These are phyloP conservation scores for Penicillium vulpinum DNA, from an alignment of 2,329 filamentous ascomycete genomes.

Conservation along the genomic window DNA sequence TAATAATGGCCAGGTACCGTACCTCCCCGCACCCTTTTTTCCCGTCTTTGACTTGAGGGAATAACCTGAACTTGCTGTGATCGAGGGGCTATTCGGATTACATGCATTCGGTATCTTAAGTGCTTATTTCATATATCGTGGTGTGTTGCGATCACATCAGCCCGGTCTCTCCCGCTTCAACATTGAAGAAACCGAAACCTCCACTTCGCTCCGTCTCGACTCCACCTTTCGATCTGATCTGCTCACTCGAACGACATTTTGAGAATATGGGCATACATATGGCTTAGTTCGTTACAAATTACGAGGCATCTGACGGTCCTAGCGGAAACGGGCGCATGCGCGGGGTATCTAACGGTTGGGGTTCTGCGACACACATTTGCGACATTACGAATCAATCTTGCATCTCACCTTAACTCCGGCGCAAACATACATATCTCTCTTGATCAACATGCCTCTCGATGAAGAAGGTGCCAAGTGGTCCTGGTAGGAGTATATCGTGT, in stretches of 20 bases:
- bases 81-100: neutral
- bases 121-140: neutral
- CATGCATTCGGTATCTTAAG: neutral
- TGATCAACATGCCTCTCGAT: slow-evolving; percentile 43
- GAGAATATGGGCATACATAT: neutral
- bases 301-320: neutral
- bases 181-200: slow-evolving; percentile 1
- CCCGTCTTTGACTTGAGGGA: neutral
- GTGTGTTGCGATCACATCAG: neutral
- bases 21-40: slow-evolving; percentile 6
- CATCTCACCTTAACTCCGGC: neutral
- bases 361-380: slow-evolving; percentile 5
- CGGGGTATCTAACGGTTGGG: slow-evolving; percentile 2
- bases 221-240: slow-evolving; percentile 8
- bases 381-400: slow-evolving; percentile 12
- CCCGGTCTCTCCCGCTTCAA: slow-evolving; percentile 1
- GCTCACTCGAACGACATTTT: neutral
- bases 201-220: slow-evolving; percentile 10
- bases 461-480: slow-evolving; percentile 49
- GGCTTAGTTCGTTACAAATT: neutral
- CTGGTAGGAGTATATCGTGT: slow-evolving; percentile 36
- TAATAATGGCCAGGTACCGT: slow-evolving; percentile 7
- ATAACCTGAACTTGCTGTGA: neutral
- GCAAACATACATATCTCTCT: neutral
- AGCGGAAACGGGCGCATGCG: slow-evolving; percentile 6